Base-by-base conservation (phyloP, 139 green algal genomes). In the Mesotaenium endlicherianum region DNA sequence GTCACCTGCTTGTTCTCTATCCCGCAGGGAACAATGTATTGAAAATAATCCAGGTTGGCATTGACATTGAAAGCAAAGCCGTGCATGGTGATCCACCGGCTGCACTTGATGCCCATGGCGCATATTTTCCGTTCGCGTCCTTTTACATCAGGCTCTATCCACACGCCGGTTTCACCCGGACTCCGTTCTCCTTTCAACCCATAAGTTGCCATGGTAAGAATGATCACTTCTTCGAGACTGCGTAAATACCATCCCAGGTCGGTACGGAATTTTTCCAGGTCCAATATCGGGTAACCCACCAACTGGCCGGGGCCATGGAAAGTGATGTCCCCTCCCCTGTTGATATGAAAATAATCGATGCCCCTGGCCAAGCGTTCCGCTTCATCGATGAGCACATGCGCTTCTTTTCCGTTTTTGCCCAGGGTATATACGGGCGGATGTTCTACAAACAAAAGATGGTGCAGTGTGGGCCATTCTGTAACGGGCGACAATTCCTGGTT, bases 241-340 rank as follows among this genome's bases (percentile, higher is more conserved):
- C 98, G 94, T 49, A 99, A 93, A 83, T 94, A 99, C 0, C 83
- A 84, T 0, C 96, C 85, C 0, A 93, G 90, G 0, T 95, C 96
- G 2, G 97, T 45, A 0, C 83, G 44, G 58, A 93, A 83, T 41
- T 79, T 47, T 0, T 91, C 55, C 55, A 99, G 80, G 60, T 88
- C 89, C 0, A 98, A 26, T 0, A 98, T 93, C 0, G 96, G 96
- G 81, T 99, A 99, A 0, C 92, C 83, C 3, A 98, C 93, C 30
- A 96, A 67, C 91, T 98, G 95, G 31, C 83, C 83, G 20, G 83
- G 83, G 1, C 83, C 83, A 75, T 88, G 83, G 55, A 88, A 88
- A 26, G 83, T 88, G 38, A 86, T 59, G 40, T 88, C 83, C 2
- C 83, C 83, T 50, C 83, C 83, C 6, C 83, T n/a, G n/a, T n/a